Evolutionary conservation across 2,329 filamentous ascomycete genomes (phyloP).

Genomic region (Thielaviopsis cerberus): DNA sequence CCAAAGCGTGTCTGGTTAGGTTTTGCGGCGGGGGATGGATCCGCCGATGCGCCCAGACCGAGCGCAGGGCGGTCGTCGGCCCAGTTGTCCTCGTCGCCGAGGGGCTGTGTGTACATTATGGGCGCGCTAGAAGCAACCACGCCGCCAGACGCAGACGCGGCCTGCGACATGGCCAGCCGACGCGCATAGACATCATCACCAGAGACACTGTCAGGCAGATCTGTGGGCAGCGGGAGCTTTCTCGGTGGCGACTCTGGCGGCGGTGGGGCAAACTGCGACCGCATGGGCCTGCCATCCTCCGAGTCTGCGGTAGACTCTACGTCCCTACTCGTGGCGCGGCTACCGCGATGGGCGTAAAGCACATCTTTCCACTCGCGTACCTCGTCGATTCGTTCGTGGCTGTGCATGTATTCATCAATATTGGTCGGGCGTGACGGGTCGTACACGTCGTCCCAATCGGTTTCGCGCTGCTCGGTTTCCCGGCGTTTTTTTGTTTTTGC

Average conservation of each 20-base stretch:
- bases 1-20: slow-evolving; percentile 76
- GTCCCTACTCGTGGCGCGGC: slow-evolving; percentile 15
- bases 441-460: slow-evolving; percentile 86
- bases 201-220: slow-evolving; percentile 27
- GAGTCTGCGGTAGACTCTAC: slow-evolving; percentile 3
- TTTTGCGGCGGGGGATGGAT: slow-evolving; percentile 39
- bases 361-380: slow-evolving; percentile 70
- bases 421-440: slow-evolving; percentile 68
- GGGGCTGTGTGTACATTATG: slow-evolving; percentile 18
- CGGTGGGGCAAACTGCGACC: slow-evolving; percentile 22
- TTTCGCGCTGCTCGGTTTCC: slow-evolving; percentile 36
- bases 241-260: slow-evolving; percentile 30
- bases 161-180: slow-evolving; percentile 38
- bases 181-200: slow-evolving; percentile 53
- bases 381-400: slow-evolving; percentile 66
- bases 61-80: slow-evolving; percentile 17
- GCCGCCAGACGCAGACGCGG: slow-evolving; percentile 18
- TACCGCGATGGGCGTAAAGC: slow-evolving; percentile 50
- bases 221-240: slow-evolving; percentile 17
- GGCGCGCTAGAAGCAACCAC: slow-evolving; percentile 49
- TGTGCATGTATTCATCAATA: slow-evolving; percentile 66
- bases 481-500: slow-evolving; percentile 59
- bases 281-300: background rate
- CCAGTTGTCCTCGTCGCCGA: slow-evolving; percentile 20
- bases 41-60: background rate